Evolutionary conservation across 73 alveolate species (phyloP).

Genomic region (Blepharisma stoltei): DNA sequence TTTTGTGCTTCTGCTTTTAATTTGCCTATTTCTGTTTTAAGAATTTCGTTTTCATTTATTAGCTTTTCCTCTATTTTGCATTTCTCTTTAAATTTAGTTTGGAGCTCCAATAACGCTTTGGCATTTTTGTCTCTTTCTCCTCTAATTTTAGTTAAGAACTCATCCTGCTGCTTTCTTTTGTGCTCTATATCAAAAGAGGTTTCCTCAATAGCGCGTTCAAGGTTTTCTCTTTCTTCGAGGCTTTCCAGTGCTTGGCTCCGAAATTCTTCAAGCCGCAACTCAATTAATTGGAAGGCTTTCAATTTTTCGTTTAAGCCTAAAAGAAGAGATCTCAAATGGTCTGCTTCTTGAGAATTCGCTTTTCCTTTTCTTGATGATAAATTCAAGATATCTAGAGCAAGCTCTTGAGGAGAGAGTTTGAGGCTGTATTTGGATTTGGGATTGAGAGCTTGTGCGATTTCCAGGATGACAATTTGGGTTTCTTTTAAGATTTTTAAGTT

Average conservation of each 20-base stretch:
- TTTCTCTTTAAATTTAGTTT: background rate
- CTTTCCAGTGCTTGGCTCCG: background rate
- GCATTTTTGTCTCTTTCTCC: background rate
- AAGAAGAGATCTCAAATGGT: background rate
- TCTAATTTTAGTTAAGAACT: background rate
- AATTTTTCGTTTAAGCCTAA: slow-evolving; percentile 16
- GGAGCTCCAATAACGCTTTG: background rate
- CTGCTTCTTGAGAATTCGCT: slow-evolving; percentile 14
- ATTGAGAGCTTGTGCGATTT: background rate
- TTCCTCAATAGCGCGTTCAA: background rate
- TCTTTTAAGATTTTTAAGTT: too few species aligned
- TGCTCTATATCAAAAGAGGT: background rate
- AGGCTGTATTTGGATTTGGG: background rate
- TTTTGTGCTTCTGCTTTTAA: background rate
- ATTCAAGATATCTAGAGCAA: background rate
- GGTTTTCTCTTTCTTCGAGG: background rate
- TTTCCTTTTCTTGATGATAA: background rate
- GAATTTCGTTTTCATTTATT: background rate
- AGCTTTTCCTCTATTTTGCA: background rate
- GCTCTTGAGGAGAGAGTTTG: slow-evolving; percentile 15
- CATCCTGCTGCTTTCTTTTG: background rate
- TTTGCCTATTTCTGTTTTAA: background rate
- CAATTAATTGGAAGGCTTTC: background rate
- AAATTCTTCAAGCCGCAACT: background rate
- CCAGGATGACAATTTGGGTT: background rate